These are phyloP conservation scores for Mycena citricolor DNA, from an alignment of 1,284 basidiomycete species.

Conservation along the genomic window DNA sequence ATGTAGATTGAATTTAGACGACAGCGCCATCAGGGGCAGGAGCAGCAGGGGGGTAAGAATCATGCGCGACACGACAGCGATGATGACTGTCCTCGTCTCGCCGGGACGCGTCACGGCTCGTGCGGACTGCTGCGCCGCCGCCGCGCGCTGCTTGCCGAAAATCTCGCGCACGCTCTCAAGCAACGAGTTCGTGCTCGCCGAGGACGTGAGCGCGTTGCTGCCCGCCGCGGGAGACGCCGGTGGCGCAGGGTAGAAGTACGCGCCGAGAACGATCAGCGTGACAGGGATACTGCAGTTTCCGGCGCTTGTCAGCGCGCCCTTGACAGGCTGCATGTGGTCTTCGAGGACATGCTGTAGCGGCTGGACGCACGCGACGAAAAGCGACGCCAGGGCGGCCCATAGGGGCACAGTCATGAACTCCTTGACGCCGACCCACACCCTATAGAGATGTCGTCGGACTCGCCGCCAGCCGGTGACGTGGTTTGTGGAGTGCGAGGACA, in stretches of 20 bases:
- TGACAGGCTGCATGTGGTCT: conserved; percentile 63
- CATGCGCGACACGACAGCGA: conserved; percentile 83
- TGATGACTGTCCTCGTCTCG: conserved; percentile 79
- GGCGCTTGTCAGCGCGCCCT: conserved; percentile 68
- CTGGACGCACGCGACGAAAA: conserved; percentile 79
- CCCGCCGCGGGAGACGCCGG: conserved; percentile 24
- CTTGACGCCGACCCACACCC: conserved; percentile 48
- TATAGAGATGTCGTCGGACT: conserved; percentile 30
- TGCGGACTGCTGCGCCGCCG: not conserved
- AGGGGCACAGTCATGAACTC: conserved; percentile 89
- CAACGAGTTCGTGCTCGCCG: conserved; percentile 11
- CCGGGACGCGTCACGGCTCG: conserved; percentile 42
- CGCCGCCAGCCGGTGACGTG: conserved; percentile 35
- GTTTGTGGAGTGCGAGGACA: conserved; percentile 23
- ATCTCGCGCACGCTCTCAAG: conserved; percentile 22
- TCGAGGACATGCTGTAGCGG: conserved; percentile 74
- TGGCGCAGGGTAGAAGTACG: conserved; percentile 72
- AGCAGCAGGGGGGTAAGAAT: conserved; percentile 79
- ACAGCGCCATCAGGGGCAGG: conserved; percentile 68
- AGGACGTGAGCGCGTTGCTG: not conserved
- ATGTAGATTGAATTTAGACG: conserved; percentile 63
- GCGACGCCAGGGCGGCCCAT: conserved; percentile 76
- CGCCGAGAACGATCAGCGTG: conserved; percentile 89
- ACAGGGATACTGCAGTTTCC: conserved; percentile 87
- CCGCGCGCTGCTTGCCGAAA: conserved; percentile 15